Conservation (phyloP, 257 asterid species). For the Ajuga chamaepitys region DNA sequence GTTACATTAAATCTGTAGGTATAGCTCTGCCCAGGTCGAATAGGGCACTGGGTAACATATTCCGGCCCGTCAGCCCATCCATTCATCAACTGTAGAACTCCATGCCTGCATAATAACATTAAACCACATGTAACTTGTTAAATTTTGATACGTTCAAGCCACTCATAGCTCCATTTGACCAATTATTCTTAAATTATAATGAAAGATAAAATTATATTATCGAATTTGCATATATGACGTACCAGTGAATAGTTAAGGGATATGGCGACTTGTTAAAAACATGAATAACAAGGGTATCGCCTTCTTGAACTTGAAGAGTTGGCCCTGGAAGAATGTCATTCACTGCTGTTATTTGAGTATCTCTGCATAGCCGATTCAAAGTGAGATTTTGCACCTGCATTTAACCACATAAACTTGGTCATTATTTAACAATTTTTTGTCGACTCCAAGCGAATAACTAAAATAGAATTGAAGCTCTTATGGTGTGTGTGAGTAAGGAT, state of each 20-base stretch:
- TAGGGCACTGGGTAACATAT: slow-evolving; percentile 58
- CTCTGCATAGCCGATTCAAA: slow-evolving; percentile 36
- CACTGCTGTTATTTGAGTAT: slow-evolving; percentile 57
- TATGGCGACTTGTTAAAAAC: slow-evolving; percentile 55
- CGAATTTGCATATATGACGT: slow-evolving; percentile 5
- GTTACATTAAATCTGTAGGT: slow-evolving; percentile 50
- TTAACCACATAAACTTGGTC: not conserved
- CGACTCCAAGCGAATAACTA: too few species aligned
- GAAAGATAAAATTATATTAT: too few species aligned
- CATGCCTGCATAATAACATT: slow-evolving; percentile 45
- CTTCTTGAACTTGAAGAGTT: slow-evolving; percentile 42
- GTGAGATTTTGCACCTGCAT: slow-evolving; percentile 57
- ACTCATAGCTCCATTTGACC: too few species aligned
- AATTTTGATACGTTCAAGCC: too few species aligned
- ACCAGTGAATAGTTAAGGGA: slow-evolving; percentile 66
- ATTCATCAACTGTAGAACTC: slow-evolving; percentile 44
- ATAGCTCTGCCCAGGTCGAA: slow-evolving; percentile 50
- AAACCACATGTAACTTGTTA: not conserved
- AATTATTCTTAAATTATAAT: too few species aligned
- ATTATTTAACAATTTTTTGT: too few species aligned
- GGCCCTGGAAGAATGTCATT: slow-evolving; percentile 69
- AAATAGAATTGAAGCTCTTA: too few species aligned
- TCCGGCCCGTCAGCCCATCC: slow-evolving; percentile 83
- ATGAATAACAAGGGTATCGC: slow-evolving; percentile 56
- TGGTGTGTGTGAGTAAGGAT: too few species aligned